phyloP scores from a whole-genome alignment of 495 filamentous ascomycete genomes.

The Neurospora hispaniola region DNA sequence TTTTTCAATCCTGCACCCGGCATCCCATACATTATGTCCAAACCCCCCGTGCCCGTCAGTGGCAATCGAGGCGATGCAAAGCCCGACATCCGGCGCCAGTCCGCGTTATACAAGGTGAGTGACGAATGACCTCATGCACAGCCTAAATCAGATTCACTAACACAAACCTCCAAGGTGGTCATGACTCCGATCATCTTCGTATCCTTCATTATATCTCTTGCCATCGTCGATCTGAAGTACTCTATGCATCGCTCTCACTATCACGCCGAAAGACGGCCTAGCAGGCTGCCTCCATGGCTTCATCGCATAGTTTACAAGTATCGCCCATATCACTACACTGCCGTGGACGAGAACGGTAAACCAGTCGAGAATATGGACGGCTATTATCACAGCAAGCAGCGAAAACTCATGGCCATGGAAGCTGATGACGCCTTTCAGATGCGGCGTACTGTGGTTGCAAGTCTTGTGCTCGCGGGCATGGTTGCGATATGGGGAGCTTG shows the following conservation, averaged over 20 bases:
- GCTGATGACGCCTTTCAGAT: conserved; percentile 41
- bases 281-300: conserved; percentile 28
- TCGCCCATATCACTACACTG: conserved; percentile 16
- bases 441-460: conserved; percentile 27
- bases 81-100: conserved; percentile 11
- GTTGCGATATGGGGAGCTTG: conserved; percentile 19
- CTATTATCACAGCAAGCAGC: conserved; percentile 43
- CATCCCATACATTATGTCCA: conserved; percentile 2
- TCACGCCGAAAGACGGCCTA: conserved; percentile 20
- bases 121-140: background rate
- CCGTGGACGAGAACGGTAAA: conserved; percentile 11
- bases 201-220: conserved; percentile 42
- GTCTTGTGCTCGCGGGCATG: conserved; percentile 20
- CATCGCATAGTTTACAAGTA: conserved; percentile 26
- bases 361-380: conserved; percentile 7
- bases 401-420: conserved; percentile 39
- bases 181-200: conserved; percentile 40
- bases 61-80: conserved; percentile 13
- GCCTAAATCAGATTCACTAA: background rate
- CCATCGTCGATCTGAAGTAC: conserved; percentile 37
- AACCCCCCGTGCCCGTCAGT: conserved; percentile 8
- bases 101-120: conserved; percentile 27
- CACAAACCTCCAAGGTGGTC: conserved; percentile 25
- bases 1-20: background rate
- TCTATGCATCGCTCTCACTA: conserved; percentile 25